Base-by-base conservation (phyloP, 257 asterid species). In the Fraxinus quadrangulata region DNA sequence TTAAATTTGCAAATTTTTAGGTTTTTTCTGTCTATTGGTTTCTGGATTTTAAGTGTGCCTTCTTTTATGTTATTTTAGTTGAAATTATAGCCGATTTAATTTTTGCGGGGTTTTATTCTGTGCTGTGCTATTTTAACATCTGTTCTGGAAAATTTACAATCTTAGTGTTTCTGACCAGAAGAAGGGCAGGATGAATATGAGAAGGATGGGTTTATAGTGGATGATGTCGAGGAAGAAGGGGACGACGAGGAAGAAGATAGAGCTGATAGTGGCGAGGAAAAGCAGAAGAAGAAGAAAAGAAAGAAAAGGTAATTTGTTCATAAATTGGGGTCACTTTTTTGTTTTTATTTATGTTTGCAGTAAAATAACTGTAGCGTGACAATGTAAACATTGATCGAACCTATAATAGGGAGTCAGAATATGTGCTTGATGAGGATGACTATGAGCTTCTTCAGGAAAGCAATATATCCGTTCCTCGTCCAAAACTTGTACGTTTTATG, bases 181-280 rank as follows among this genome's bases (percentile, higher is more conserved):
- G 98, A 90, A 45, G 97, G 96, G 54, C 96, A 90, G 85, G 96
- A 95, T 87, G 97, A 95, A 78, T 95, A 83, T 61, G 99, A 95
- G 87, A 89, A 95, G 72, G 99, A 95, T 83, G 98, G 96, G 17
- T 95, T 95, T 88, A 90, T 95, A 84, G 99, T 95, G 78, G 92
- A 91, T 42, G 97, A 90, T 36, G 84, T 81, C 21, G 98, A 88
- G 36, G 96, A 88, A 26, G 97, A 89, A 77, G 94, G 83, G 30
- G 97, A 87, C 7, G 97, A 85, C 51, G 94, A 86, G 73, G 96
- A 92, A 84, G 94, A 88, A 26, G 96, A 87, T 73, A 82, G 90
- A 79, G 96, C 87, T 80, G 92, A 90, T 56, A 89, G 92, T 54
- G 97, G 86, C 24, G 94, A 83, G 61, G 96, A 92, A 83, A 90